These are phyloP conservation scores for Chaetomium sp. DNA, from an alignment of 2,329 filamentous ascomycete genomes.

Conservation along the genomic window DNA sequence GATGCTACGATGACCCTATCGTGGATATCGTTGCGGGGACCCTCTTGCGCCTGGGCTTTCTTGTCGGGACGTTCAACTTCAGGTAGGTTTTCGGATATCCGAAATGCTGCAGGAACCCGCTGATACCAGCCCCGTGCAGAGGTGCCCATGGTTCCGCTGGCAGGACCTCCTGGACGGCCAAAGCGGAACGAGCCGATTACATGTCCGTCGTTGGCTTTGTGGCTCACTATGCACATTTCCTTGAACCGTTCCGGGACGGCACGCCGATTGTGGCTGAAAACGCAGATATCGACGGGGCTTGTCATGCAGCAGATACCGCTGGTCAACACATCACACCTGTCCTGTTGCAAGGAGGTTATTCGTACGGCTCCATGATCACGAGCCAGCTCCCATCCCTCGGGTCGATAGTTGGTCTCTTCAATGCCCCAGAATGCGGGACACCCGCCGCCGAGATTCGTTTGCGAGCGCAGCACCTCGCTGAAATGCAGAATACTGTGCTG, in stretches of 20 bases:
- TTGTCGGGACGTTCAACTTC: conserved; percentile 90
- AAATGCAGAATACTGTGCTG: conserved; percentile 50
- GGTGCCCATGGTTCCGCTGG: conserved; percentile 70
- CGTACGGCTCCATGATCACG: conserved; percentile 81
- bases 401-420: conserved; percentile 55
- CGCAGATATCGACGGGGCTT: background rate
- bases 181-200: conserved; percentile 76
- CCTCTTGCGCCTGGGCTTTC: conserved; percentile 62
- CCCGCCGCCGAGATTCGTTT: conserved; percentile 62
- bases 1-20: conserved; percentile 74
- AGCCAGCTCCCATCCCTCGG: conserved; percentile 60
- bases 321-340: conserved; percentile 22
- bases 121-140: conserved; percentile 38
- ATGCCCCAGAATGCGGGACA: conserved; percentile 44
- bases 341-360: conserved; percentile 71
- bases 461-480: conserved; percentile 61
- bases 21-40: conserved; percentile 60
- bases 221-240: conserved; percentile 60
- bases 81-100: conserved; percentile 44
- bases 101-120: background rate
- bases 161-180: conserved; percentile 80
- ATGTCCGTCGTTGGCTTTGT: conserved; percentile 75
- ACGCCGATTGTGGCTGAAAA: background rate
- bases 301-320: background rate
- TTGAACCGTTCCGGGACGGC: conserved; percentile 37